phyloP scores from a whole-genome alignment of 805 yeast genomes.

The Cyberlindnera xishuangbannaensis region DNA sequence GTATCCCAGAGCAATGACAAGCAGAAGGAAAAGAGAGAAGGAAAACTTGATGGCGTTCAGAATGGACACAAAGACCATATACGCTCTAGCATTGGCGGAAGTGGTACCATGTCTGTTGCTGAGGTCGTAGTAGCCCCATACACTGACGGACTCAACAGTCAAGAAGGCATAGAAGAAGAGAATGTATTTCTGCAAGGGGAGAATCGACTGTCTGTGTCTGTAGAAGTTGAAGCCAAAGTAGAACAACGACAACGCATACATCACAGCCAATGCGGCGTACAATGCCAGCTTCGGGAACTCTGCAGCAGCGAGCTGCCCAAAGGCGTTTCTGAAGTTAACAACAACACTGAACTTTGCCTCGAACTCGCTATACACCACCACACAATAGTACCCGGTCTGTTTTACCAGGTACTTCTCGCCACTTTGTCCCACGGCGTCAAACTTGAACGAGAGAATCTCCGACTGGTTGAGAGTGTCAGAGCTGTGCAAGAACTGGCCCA shows the following conservation, averaged over 20 bases:
- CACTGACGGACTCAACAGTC: constrained; percentile 76
- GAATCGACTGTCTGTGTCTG: constrained; percentile 77
- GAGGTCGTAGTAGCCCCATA: constrained; percentile 89
- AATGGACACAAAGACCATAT: constrained; percentile 72
- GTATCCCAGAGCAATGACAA: constrained; percentile 86
- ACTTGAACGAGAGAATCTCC: constrained; percentile 49
- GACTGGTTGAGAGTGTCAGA: constrained; percentile 40
- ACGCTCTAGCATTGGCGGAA: constrained; percentile 55
- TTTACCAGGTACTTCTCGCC: constrained; percentile 59
- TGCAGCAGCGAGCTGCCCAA: constrained; percentile 81
- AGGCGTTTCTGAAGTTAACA: constrained; percentile 88
- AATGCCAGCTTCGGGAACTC: constrained; percentile 89
- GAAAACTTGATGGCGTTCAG: constrained; percentile 78
- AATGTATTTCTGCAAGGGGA: constrained; percentile 87
- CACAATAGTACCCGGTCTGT: constrained; percentile 89
- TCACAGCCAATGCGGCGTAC: constrained; percentile 78
- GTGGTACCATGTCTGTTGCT: constrained; percentile 54
- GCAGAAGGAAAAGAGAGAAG: constrained; percentile 78
- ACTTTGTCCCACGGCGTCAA: constrained; percentile 54
- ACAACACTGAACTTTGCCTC: constrained; percentile 47
- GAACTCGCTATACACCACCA: constrained; percentile 52
- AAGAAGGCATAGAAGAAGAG: constrained; percentile 80
- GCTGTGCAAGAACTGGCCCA: constrained; percentile 55
- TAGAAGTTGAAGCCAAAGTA: constrained; percentile 80
- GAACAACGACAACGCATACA: constrained; percentile 77